phyloP scores from a whole-genome alignment of 208 protist genomes.

The Wallacemonas sp. region DNA sequence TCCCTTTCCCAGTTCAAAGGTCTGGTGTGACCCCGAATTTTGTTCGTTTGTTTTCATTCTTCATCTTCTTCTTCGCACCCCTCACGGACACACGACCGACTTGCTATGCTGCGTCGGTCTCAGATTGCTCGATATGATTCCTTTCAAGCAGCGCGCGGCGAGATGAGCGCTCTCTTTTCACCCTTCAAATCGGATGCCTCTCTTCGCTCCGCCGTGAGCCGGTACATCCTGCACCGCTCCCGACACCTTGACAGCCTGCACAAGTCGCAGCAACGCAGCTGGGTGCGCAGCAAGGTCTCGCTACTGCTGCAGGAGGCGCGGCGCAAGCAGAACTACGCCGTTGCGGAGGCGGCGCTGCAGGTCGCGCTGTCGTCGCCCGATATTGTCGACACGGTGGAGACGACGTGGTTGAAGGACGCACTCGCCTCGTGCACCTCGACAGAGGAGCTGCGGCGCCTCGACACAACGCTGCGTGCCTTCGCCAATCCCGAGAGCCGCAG shows the following conservation, averaged over 20 bases:
- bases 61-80: too few species aligned
- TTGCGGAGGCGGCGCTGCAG: slow-evolving; percentile 48
- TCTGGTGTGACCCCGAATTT: too few species aligned
- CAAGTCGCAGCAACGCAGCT: slow-evolving; percentile 46
- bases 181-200: slow-evolving; percentile 37
- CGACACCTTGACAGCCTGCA: slow-evolving; percentile 24
- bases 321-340: slow-evolving; percentile 28
- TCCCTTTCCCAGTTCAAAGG: too few species aligned
- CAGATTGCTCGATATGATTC: slow-evolving; percentile 36
- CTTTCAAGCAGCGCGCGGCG: slow-evolving; percentile 44
- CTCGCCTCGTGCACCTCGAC: slow-evolving; percentile 45
- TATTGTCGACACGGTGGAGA: slow-evolving; percentile 35
- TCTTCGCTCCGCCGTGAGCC: slow-evolving; percentile 31
- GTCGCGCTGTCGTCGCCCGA: slow-evolving; percentile 36
- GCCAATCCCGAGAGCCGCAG: not conserved
- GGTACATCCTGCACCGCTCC: slow-evolving; percentile 27
- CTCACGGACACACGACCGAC: too few species aligned
- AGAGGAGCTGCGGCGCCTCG: slow-evolving; percentile 49
- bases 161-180: slow-evolving; percentile 48
- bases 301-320: slow-evolving; percentile 77
- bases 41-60: too few species aligned
- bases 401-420: slow-evolving; percentile 70
- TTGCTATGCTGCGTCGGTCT: not conserved
- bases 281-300: slow-evolving; percentile 42
- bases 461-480: slow-evolving; percentile 28